phyloP scores from a whole-genome alignment of 129 eudicot species.

The Helichrysum umbraculigerum region DNA sequence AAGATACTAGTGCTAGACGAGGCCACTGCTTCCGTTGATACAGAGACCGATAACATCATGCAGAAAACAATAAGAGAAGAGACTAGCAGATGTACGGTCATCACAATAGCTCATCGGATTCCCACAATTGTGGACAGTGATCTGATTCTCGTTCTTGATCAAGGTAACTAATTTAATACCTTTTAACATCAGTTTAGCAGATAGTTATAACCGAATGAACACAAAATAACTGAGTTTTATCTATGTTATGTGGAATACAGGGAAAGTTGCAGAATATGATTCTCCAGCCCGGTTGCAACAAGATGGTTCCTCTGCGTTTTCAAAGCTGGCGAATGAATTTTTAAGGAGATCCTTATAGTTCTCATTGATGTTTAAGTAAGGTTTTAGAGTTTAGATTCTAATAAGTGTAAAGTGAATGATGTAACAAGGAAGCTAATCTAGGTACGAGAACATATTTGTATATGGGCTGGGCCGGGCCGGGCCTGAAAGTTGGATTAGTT shows the following conservation, averaged over 20 bases:
- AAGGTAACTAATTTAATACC: conserved; percentile 45
- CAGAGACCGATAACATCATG: conserved; percentile 73
- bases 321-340: conserved; percentile 70
- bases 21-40: conserved; percentile 93
- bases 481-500: neutral
- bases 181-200: neutral
- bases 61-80: conserved; percentile 77
- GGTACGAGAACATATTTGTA: neutral
- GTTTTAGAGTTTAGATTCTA: conserved; percentile 10
- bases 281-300: conserved; percentile 56
- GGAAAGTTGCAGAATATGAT: conserved; percentile 67
- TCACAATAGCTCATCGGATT: conserved; percentile 76
- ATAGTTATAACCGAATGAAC: too few species aligned
- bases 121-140: conserved; percentile 87
- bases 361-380: neutral
- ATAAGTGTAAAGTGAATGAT: conserved; percentile 19
- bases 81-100: conserved; percentile 70
- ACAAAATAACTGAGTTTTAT: too few species aligned
- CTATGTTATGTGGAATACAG: conserved; percentile 29
- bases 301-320: conserved; percentile 61
- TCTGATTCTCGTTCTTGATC: conserved; percentile 84
- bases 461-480: neutral
- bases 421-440: neutral
- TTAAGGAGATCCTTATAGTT: conserved; percentile 58
- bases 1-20: conserved; percentile 79